Conservation (phyloP, 2,329 filamentous ascomycete species). For the Talaromyces sp. region DNA sequence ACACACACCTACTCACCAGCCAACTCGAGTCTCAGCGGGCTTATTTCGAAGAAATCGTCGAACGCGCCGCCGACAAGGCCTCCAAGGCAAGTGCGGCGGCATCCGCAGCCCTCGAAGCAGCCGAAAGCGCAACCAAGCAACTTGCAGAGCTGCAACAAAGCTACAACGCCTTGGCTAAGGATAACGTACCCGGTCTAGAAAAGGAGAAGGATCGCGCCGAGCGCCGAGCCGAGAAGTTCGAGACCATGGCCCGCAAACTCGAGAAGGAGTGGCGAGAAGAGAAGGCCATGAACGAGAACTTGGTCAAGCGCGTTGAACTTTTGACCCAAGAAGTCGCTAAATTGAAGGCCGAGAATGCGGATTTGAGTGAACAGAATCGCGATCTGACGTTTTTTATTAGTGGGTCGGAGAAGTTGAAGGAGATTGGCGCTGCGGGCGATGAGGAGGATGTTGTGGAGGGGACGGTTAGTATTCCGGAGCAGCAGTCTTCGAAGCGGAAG, state of each 20-base stretch:
- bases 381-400: slow-evolving; percentile 86
- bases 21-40: slow-evolving; percentile 89
- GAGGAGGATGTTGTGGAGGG: slow-evolving; percentile 80
- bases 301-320: slow-evolving; percentile 74
- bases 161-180: slow-evolving; percentile 51
- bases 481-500: slow-evolving; percentile 46
- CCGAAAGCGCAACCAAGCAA: slow-evolving; percentile 60
- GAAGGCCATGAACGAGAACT: slow-evolving; percentile 74
- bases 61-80: slow-evolving; percentile 86
- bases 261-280: slow-evolving; percentile 79
- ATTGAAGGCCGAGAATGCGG: slow-evolving; percentile 61
- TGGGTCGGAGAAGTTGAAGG: slow-evolving; percentile 73
- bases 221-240: slow-evolving; percentile 66
- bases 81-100: slow-evolving; percentile 63
- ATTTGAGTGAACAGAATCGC: slow-evolving; percentile 79
- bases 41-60: slow-evolving; percentile 91
- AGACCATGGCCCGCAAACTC: slow-evolving; percentile 71
- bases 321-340: slow-evolving; percentile 57
- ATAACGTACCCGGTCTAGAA: slow-evolving; percentile 67
- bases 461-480: slow-evolving; percentile 63
- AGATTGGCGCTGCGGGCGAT: slow-evolving; percentile 44
- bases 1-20: slow-evolving; percentile 86
- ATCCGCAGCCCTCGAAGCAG: slow-evolving; percentile 55
- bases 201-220: slow-evolving; percentile 67
- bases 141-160: slow-evolving; percentile 55